Percentiles rank a stretch among this genome's conserved stretches.
These are phyloP conservation scores for Fusarium paranaense DNA, from an alignment of 2,329 filamentous ascomycete species.

Conservation along the genomic window DNA sequence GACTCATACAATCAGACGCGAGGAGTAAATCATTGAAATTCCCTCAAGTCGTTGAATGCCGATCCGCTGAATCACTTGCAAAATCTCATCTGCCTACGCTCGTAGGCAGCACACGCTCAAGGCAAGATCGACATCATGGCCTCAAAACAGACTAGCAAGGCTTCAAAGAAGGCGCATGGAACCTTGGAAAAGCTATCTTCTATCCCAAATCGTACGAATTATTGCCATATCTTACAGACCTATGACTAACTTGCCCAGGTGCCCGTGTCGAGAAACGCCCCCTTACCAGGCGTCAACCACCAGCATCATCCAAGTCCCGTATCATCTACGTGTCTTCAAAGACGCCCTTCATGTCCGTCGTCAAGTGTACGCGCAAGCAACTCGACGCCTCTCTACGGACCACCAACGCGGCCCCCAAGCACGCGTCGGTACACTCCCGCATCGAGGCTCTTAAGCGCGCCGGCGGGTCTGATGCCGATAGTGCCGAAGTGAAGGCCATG, in stretches of 20 bases:
- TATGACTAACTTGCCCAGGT: conserved; percentile 50
- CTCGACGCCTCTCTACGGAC: conserved; percentile 64
- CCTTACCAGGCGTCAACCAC: conserved; percentile 54
- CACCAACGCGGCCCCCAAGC: conserved; percentile 59
- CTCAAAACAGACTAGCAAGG: conserved; percentile 22
- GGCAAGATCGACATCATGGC: conserved; percentile 34
- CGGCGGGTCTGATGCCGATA: conserved; percentile 42
- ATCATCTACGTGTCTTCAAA: conserved; percentile 73
- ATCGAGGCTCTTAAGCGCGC: conserved; percentile 56
- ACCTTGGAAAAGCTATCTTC: conserved; percentile 49
- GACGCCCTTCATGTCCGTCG: conserved; percentile 75
- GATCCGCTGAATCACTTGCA: background rate
- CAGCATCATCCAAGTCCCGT: conserved; percentile 56
- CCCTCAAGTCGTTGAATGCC: background rate
- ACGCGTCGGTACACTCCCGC: conserved; percentile 59
- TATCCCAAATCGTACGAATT: conserved; percentile 48
- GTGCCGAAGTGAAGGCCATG: conserved; percentile 65
- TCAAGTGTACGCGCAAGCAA: conserved; percentile 73
- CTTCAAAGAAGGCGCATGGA: conserved; percentile 34
- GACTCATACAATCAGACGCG: background rate
- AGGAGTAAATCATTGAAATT: background rate
- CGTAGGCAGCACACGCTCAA: conserved; percentile 25
- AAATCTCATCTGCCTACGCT: conserved; percentile 23
- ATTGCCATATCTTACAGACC: background rate
- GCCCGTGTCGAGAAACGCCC: conserved; percentile 63